These are phyloP conservation scores for Candida nonsorbophila DNA, from an alignment of 805 yeast genomes.

Conservation along the genomic window DNA sequence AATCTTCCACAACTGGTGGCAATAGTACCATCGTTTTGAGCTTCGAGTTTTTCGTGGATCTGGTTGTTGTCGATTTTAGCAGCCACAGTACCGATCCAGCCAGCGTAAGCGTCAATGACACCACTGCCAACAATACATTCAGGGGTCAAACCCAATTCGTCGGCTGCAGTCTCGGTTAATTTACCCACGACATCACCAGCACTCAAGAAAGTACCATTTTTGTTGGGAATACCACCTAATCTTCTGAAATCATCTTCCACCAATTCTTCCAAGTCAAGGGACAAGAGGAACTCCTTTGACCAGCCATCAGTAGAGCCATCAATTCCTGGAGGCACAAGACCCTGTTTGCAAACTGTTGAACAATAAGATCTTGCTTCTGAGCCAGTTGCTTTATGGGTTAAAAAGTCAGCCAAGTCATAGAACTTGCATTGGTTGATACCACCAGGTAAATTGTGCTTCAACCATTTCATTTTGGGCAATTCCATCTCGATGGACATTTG, in stretches of 20 bases:
- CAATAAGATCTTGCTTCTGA: slow-evolving; percentile 83
- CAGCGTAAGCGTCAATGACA: slow-evolving; percentile 97
- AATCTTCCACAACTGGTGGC: slow-evolving; percentile 72
- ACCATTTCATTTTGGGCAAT: slow-evolving; percentile 94
- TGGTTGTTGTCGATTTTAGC: slow-evolving; percentile 68
- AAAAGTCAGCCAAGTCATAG: slow-evolving; percentile 87
- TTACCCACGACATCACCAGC: slow-evolving; percentile 91
- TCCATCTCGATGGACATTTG: slow-evolving; percentile 98
- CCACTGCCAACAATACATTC: slow-evolving; percentile 88
- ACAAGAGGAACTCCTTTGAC: slow-evolving; percentile 71
- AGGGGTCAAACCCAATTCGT: slow-evolving; percentile 75
- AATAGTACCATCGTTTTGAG: slow-evolving; percentile 34
- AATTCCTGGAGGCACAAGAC: slow-evolving; percentile 87
- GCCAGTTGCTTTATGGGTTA: slow-evolving; percentile 89
- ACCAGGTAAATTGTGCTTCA: slow-evolving; percentile 74
- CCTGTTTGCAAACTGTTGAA: slow-evolving; percentile 94
- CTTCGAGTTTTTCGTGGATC: slow-evolving; percentile 44
- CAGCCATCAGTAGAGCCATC: slow-evolving; percentile 85
- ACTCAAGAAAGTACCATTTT: slow-evolving; percentile 66
- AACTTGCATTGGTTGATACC: slow-evolving; percentile 64
- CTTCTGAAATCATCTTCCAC: slow-evolving; percentile 68
- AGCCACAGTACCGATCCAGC: slow-evolving; percentile 98
- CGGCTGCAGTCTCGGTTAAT: slow-evolving; percentile 62
- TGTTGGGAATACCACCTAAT: slow-evolving; percentile 78
- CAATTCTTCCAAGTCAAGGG: slow-evolving; percentile 72